Percentiles rank a stretch among this genome's conserved stretches.
These are phyloP conservation scores for Colletotrichum caudatum DNA, from an alignment of 2,329 filamentous ascomycete genomes.

Conservation along the genomic window DNA sequence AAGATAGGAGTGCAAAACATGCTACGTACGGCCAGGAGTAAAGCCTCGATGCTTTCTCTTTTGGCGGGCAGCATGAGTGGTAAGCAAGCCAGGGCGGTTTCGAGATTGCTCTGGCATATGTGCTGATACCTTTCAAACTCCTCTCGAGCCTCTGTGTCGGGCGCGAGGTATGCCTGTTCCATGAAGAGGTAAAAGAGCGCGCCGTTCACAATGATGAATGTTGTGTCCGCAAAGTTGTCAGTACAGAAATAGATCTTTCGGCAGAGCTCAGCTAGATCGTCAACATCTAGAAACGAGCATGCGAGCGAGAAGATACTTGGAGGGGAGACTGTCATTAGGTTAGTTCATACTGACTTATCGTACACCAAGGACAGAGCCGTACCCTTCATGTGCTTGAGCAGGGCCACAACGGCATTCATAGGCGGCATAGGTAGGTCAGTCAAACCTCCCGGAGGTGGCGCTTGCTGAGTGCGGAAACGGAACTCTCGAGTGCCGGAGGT, in stretches of 20 bases:
- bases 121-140: conserved; percentile 55
- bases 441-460: conserved; percentile 59
- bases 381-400: conserved; percentile 63
- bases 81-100: conserved; percentile 63
- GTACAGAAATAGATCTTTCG: conserved; percentile 64
- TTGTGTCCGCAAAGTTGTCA: conserved; percentile 62
- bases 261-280: conserved; percentile 64
- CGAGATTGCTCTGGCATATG: conserved; percentile 61
- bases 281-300: conserved; percentile 62
- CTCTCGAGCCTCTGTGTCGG: conserved; percentile 48
- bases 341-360: background rate
- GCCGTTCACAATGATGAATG: conserved; percentile 63
- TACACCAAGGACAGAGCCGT: background rate
- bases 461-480: conserved; percentile 60
- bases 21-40: conserved; percentile 67
- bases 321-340: conserved; percentile 53
- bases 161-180: conserved; percentile 56
- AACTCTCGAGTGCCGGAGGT: conserved; percentile 56
- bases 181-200: conserved; percentile 64
- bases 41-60: conserved; percentile 66
- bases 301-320: conserved; percentile 64
- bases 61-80: conserved; percentile 68
- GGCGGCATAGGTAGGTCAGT: conserved; percentile 68
- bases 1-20: no score
- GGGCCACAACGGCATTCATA: conserved; percentile 60